These are phyloP conservation scores for Talaromyces verruculosus DNA, from an alignment of 2,329 filamentous ascomycete genomes.

Conservation along the genomic window DNA sequence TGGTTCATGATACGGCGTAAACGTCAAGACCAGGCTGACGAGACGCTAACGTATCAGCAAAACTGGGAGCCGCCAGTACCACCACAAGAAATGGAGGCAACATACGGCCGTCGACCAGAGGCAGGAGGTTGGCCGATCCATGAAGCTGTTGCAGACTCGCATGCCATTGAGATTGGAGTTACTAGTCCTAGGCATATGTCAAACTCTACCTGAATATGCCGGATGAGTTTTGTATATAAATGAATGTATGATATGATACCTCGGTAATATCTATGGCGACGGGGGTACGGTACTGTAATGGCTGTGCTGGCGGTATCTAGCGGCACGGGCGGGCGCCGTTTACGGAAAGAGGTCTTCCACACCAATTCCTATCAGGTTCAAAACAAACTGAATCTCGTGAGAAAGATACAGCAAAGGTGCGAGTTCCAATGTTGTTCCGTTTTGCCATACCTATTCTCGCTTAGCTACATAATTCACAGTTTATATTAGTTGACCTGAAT, in stretches of 20 bases:
- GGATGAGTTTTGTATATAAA: background rate
- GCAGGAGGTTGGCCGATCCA: background rate
- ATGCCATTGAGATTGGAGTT: background rate
- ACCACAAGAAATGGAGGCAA: constrained; percentile 7
- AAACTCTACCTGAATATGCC: background rate
- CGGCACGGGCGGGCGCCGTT: too few relatives aligned
- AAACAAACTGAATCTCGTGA: too few relatives aligned
- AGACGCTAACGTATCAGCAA: background rate
- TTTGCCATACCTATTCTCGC: too few relatives aligned
- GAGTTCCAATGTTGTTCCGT: too few relatives aligned
- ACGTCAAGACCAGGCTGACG: background rate
- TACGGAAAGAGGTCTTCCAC: too few relatives aligned
- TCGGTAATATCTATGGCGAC: too few relatives aligned
- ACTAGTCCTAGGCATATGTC: background rate
- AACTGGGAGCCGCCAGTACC: background rate
- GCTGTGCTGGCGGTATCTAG: too few relatives aligned
- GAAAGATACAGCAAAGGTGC: too few relatives aligned
- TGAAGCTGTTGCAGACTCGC: background rate
- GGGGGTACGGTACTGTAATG: too few relatives aligned
- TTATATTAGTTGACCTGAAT: too few relatives aligned
- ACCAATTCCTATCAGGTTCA: too few relatives aligned
- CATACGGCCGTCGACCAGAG: background rate
- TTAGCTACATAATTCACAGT: too few relatives aligned
- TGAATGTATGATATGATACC: background rate
- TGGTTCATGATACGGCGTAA: constrained; percentile 1